phyloP scores from a whole-genome alignment of 495 filamentous ascomycete genomes.

The Podospora pseudopauciseta region DNA sequence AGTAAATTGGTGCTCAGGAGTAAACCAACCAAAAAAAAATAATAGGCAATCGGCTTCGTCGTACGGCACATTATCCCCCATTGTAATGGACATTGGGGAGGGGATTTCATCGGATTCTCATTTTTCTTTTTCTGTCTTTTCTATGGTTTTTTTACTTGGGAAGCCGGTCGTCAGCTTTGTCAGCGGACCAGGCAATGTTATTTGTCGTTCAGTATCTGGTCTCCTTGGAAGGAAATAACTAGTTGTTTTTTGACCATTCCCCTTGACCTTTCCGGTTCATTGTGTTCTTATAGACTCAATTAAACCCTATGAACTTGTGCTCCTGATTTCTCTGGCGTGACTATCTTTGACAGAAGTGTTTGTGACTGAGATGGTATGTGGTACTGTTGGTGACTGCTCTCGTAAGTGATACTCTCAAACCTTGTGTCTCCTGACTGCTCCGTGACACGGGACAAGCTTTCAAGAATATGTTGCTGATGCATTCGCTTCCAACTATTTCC shows the following conservation, averaged over 20 bases:
- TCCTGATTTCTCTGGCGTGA: background rate
- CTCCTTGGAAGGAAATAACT: slow-evolving; percentile 7
- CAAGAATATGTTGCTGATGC: no score
- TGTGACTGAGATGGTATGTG: background rate
- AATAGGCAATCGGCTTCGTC: slow-evolving; percentile 29
- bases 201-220: slow-evolving; percentile 3
- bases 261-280: background rate
- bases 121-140: slow-evolving; percentile 17
- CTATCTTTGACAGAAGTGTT: background rate
- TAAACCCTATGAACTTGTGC: background rate
- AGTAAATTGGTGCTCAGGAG: slow-evolving; percentile 24
- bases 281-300: background rate
- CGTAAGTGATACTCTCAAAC: no score
- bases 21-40: slow-evolving; percentile 8
- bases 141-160: background rate
- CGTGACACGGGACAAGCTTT: no score
- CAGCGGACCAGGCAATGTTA: slow-evolving; percentile 1
- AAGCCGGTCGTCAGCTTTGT: slow-evolving; percentile 3
- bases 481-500: no score
- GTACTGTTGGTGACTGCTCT: no score
- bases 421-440: no score
- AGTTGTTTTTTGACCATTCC: background rate
- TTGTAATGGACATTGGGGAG: slow-evolving; percentile 28
- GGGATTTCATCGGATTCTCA: slow-evolving; percentile 20
- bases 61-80: slow-evolving; percentile 34